Percentiles rank a stretch among this genome's conserved stretches.
phyloP scores from a whole-genome alignment of 805 yeast genomes.

The Helenozyma rhizophorensis region DNA sequence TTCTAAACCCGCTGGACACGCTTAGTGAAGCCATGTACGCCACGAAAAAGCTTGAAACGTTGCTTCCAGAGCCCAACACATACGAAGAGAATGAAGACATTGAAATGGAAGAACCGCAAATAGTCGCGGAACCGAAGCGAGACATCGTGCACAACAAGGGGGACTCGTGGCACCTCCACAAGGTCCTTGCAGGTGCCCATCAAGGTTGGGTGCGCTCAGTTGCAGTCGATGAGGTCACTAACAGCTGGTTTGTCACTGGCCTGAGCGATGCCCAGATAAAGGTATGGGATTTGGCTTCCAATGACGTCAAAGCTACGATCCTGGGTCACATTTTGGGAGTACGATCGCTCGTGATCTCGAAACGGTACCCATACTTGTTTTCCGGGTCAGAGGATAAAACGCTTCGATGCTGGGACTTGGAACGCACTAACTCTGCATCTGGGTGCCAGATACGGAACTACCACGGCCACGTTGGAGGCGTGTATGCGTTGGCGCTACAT shows the following conservation, averaged over 20 bases:
- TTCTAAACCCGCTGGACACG: slow-evolving; percentile 19
- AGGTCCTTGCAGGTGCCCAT: slow-evolving; percentile 80
- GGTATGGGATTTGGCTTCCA: slow-evolving; percentile 82
- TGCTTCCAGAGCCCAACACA: slow-evolving; percentile 5
- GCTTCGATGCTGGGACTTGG: slow-evolving; percentile 94
- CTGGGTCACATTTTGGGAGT: slow-evolving; percentile 93
- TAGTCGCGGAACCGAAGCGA: background rate
- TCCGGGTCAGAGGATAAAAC: slow-evolving; percentile 91
- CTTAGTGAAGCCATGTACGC: slow-evolving; percentile 31
- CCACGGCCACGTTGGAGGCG: slow-evolving; percentile 92
- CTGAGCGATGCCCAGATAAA: slow-evolving; percentile 85
- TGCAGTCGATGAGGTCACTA: slow-evolving; percentile 72
- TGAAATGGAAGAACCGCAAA: background rate
- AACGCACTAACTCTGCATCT: slow-evolving; percentile 59
- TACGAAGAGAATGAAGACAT: background rate
- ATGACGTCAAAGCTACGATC: slow-evolving; percentile 64
- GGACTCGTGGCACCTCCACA: slow-evolving; percentile 56
- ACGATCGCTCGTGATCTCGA: slow-evolving; percentile 67
- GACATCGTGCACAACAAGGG: background rate
- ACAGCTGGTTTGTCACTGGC: slow-evolving; percentile 90
- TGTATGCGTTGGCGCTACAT: slow-evolving; percentile 77
- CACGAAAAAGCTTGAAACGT: slow-evolving; percentile 22
- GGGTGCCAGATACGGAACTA: slow-evolving; percentile 67
- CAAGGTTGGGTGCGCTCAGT: slow-evolving; percentile 89
- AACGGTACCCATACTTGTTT: slow-evolving; percentile 81